These are phyloP conservation scores for Wickerhamomyces bisporus DNA, from an alignment of 805 yeast genomes.

Conservation along the genomic window DNA sequence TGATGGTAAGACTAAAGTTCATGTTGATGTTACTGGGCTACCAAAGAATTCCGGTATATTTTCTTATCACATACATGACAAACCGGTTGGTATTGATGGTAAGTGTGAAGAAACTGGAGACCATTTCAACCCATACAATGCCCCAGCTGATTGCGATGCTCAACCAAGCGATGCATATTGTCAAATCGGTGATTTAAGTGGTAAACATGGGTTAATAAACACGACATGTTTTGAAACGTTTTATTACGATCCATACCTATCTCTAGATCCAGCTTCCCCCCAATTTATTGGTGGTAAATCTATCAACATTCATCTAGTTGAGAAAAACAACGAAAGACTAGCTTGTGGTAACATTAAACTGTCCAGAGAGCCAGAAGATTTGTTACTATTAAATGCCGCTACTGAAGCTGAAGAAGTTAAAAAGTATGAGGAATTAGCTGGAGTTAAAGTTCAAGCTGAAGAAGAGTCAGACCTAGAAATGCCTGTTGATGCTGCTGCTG, in stretches of 20 bases:
- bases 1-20: constrained; percentile 58
- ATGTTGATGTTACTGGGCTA: constrained; percentile 64
- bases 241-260: constrained; percentile 60
- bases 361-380: constrained; percentile 24
- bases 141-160: constrained; percentile 47
- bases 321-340: constrained; percentile 43
- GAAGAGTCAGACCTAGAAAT: neutral
- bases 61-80: constrained; percentile 61
- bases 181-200: constrained; percentile 72
- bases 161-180: constrained; percentile 50
- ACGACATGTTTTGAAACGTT: constrained; percentile 62
- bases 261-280: constrained; percentile 49
- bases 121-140: constrained; percentile 62
- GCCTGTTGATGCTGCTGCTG: neutral
- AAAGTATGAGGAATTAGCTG: constrained; percentile 22
- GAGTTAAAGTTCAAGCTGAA: constrained; percentile 10
- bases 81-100: constrained; percentile 44
- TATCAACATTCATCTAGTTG: constrained; percentile 47
- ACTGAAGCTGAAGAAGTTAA: constrained; percentile 22
- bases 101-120: constrained; percentile 51
- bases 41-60: constrained; percentile 67
- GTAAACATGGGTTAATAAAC: constrained; percentile 71
- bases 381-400: constrained; percentile 22
- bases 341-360: constrained; percentile 55
- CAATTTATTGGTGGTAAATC: constrained; percentile 59